phyloP scores from a whole-genome alignment of 2,329 filamentous ascomycete species.

The Pseudocercospora musae region DNA sequence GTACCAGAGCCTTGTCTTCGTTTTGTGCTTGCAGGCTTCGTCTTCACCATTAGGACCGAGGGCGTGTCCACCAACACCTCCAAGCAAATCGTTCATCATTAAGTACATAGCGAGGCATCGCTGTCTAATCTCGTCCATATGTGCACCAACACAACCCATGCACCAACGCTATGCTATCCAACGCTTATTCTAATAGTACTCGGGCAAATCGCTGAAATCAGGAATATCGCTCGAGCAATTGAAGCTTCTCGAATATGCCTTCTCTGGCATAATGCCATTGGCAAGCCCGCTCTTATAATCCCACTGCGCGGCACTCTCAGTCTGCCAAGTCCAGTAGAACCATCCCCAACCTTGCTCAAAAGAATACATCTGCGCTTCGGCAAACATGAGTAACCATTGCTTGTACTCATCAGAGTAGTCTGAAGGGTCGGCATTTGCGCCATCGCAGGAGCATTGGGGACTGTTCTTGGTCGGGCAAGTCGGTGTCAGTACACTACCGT shows the following conservation, averaged over 20 bases:
- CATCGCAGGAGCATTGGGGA: slow-evolving; percentile 65
- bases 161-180: neutral
- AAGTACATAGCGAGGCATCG: neutral
- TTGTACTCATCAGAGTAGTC: slow-evolving; percentile 74
- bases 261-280: slow-evolving; percentile 71
- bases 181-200: slow-evolving; percentile 40
- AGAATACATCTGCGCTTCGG: slow-evolving; percentile 90
- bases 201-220: slow-evolving; percentile 43
- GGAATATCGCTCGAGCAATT: slow-evolving; percentile 41
- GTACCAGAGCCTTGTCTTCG: neutral
- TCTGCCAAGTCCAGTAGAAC: slow-evolving; percentile 99
- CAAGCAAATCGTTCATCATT: neutral
- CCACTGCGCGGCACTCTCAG: slow-evolving; percentile 83
- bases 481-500: slow-evolving; percentile 62
- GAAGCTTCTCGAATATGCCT: slow-evolving; percentile 44
- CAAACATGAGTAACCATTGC: slow-evolving; percentile 81
- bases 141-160: neutral
- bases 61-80: neutral
- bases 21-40: neutral
- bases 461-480: slow-evolving; percentile 67
- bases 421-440: slow-evolving; percentile 70
- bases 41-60: neutral
- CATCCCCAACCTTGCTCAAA: slow-evolving; percentile 94
- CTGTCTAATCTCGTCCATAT: neutral
- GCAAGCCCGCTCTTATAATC: slow-evolving; percentile 79